phyloP scores from a whole-genome alignment of 148 eudicot genomes.

The Vaccinium corymbosum region DNA sequence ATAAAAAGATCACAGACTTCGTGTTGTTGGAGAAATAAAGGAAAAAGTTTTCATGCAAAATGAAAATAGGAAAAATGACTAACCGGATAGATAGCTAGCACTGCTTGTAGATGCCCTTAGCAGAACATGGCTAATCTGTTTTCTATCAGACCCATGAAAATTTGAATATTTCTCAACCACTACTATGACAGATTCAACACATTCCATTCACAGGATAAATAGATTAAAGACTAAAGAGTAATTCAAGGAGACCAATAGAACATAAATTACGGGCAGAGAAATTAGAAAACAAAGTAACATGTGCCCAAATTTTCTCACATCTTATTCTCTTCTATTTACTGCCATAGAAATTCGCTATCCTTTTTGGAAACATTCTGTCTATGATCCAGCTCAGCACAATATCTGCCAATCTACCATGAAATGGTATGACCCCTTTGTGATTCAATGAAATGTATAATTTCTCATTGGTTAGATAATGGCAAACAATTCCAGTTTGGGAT shows the following conservation, averaged over 20 bases:
- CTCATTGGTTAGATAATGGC: neutral
- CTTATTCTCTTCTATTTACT: neutral
- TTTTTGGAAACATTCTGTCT: neutral
- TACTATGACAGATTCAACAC: neutral
- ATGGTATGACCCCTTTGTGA: neutral
- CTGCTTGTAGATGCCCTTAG: neutral
- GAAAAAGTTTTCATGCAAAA: too few species aligned
- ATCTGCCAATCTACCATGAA: too few species aligned
- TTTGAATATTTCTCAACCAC: neutral
- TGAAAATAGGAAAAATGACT: too few species aligned
- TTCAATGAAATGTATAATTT: neutral
- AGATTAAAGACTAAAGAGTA: neutral
- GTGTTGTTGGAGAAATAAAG: too few species aligned
- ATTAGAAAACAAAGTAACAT: neutral
- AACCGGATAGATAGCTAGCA: too few species aligned
- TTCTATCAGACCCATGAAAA: neutral
- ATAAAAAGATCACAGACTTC: too few species aligned
- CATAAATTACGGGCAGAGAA: neutral
- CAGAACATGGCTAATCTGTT: neutral
- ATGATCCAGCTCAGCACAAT: too few species aligned
- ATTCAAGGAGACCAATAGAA: neutral
- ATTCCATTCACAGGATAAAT: neutral
- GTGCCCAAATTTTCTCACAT: neutral
- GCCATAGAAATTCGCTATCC: neutral
- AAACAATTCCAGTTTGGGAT: neutral